Conservation (phyloP, 2,329 filamentous ascomycete species). For the Monosporascus sp. region DNA sequence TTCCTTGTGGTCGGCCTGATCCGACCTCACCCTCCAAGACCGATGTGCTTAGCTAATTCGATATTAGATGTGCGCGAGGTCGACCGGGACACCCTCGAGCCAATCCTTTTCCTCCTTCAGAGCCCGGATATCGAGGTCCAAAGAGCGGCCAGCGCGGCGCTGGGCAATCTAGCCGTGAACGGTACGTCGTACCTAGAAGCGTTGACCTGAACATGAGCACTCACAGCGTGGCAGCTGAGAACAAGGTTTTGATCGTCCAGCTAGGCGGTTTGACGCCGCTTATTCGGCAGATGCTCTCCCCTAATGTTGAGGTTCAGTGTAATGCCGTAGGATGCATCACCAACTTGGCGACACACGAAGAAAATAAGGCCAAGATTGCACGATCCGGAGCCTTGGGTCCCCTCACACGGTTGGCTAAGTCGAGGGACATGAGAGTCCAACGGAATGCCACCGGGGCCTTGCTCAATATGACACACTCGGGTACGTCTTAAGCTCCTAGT, state of each 20-base stretch:
- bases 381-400: slow-evolving; percentile 88
- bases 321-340: slow-evolving; percentile 99
- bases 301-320: slow-evolving; percentile 97
- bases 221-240: slow-evolving; percentile 62
- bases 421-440: slow-evolving; percentile 97
- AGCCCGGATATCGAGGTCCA: slow-evolving; percentile 97
- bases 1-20: neutral
- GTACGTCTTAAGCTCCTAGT: slow-evolving; percentile 46
- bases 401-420: slow-evolving; percentile 87
- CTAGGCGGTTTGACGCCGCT: slow-evolving; percentile 85
- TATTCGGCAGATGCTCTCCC: slow-evolving; percentile 96
- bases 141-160: slow-evolving; percentile 87
- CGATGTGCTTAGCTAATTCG: slow-evolving; percentile 2
- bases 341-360: slow-evolving; percentile 94
- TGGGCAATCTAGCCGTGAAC: slow-evolving; percentile 95
- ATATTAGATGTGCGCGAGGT: slow-evolving; percentile 87
- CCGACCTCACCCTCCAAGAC: neutral
- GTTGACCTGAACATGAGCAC: slow-evolving; percentile 3
- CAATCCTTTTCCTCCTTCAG: slow-evolving; percentile 90
- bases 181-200: slow-evolving; percentile 54
- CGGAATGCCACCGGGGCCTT: slow-evolving; percentile 93
- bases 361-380: slow-evolving; percentile 98
- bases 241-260: slow-evolving; percentile 94
- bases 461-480: slow-evolving; percentile 98
- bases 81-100: slow-evolving; percentile 88